Evolutionary conservation across 352 stramenopile species (phyloP), one percentile per base, ranked within the genome.

Genomic region (Pythium biforme): DNA sequence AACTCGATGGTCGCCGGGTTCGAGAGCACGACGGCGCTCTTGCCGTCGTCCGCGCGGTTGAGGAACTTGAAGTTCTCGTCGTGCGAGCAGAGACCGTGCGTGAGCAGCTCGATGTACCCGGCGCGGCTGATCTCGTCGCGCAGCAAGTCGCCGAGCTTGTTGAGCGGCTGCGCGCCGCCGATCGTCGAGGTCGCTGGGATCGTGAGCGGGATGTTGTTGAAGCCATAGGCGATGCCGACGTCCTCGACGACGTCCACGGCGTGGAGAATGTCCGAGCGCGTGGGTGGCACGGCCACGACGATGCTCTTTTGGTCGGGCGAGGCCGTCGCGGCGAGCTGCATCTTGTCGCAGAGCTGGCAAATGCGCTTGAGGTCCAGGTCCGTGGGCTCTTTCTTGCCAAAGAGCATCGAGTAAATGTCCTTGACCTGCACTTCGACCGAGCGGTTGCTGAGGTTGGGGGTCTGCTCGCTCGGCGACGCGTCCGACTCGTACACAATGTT

Each of bases 1-100:
- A 99, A 99, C 76, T 99, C 98, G 59, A 99, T 87, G 34, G 98
- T 99, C 55, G 97, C 97, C 15, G 98, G 98, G 83, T 99, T 99
- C n/a, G 92, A 94, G 20, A 99, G 81, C 58, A 89, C 89, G 17
- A 99, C 98, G 17, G 96, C 96, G 39, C 75, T 80, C 33, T 86
- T 75, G 54, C 84, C 89, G 37, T 96, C 80, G 41, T 97, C 89
- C 54, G 72, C 58, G 49, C 79, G 80, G 67, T 90, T 94, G 46
- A 99, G 71, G 37, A 97, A 96, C 62, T 88, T 95, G 67, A 99
- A 99, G 81, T 99, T 99, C 68, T 99, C 97, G 62, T 97, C 92
- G 65, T 96, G 93, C 62, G 93, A 98, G 76, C 95, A 99, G 59
- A 99, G 76, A 23, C 96, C 97, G 69, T 99, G 95, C 15, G 97